Evolutionary conservation across 1,284 basidiomycete species (phyloP), one percentile per base, ranked within the genome.

Genomic region (Vanrija pseudolonga): DNA sequence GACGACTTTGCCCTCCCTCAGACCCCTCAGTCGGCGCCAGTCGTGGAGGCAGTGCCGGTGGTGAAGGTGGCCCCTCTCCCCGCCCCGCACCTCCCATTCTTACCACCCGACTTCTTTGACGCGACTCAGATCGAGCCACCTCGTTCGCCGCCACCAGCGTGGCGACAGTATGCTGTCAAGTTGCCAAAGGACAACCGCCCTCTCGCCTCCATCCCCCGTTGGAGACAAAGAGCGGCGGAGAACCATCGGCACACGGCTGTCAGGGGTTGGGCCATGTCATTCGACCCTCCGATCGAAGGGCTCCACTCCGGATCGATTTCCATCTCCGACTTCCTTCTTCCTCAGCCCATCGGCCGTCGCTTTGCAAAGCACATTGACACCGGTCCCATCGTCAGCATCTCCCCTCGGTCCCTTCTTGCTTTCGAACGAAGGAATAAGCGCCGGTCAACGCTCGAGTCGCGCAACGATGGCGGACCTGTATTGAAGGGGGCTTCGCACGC

Each of bases 221-320:
- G 42, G 26, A 64, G 60, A 12, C 49, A 56, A n/a, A 48, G 48
- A 24, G 52, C 50, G 18, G 55, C 57, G 17, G 62, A 69, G 19
- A 51, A 44, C 6, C 50, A 55, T 6, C 45, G 50, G 18, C 19
- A 52, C 2, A 36, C 41, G 8, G 76, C 74, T n/a, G 69, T 83
- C 8, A 82, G 83, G 40, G 82, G 84, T 68, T 88, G 90, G 60
- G 80, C 85, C 15, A 77, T 89, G 54, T 85, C 87, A 4, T 90
- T 87, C 77, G 82, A 85, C 24, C 89, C 90, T 24, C 86, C 87
- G 7, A 79, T 89, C 8, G 82, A 83, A 55, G 83, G 82, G 39
- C 84, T 88, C 79, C 82, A 71, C 45, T 80, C 78, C 23, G 78
- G 79, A 39, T 84, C 85, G 45, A 78, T 89, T 37, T 84, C 84